Evolutionary conservation across 352 stramenopile species (phyloP), one percentile per base, ranked within the genome.

Genomic region (Phytophthora vignae): DNA sequence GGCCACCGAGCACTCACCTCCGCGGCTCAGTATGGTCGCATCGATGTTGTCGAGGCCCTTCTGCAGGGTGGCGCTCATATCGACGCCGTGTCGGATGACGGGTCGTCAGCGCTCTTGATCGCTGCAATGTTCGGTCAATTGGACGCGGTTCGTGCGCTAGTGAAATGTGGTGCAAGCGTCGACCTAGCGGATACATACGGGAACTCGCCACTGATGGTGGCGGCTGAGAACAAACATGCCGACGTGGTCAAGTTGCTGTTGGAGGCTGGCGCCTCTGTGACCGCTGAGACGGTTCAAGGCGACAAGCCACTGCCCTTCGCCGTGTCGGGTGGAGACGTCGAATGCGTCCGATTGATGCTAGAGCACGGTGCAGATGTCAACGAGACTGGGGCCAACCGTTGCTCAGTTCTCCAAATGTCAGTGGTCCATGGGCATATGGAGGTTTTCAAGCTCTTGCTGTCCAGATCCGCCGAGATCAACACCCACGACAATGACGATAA

Each of bases 311-410:
- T 71, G 15, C 4, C 27, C 2, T 56, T 61, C 33, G 48, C 64
- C 31, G 56, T 52, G 4, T 19, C 2, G 11, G 31, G n/a, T 14
- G 56, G 40, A 15, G 22, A 61, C 17, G 19, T 10, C 2, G 56
- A 61, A 11, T 59, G 22, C 4, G 25, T 61, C 49, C 31, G 54
- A 22, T 14, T 66, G 17, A n/a, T 71, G 25, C 38, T 71, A 40
- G 56, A 66, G 19, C 33, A 44, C n/a, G 64, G 64, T 2, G 65
- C 57, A 8, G 64, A 71, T 55, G 44, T 46, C 9, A 64, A 55
- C 48, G 17, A 36, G 19, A 15, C 12, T 8, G 63, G 63, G 1
- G 31, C 29, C 21, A 70, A 70, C 46, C 46, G 57, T 7, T 64
- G 38, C 19, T 60, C 55, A 2, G 10, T 48, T 11, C 31, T 70